Evolutionary conservation across 495 filamentous ascomycete genomes (phyloP), one percentile per base, ranked within the genome.

Genomic region (Lindgomyces ingoldianus): DNA sequence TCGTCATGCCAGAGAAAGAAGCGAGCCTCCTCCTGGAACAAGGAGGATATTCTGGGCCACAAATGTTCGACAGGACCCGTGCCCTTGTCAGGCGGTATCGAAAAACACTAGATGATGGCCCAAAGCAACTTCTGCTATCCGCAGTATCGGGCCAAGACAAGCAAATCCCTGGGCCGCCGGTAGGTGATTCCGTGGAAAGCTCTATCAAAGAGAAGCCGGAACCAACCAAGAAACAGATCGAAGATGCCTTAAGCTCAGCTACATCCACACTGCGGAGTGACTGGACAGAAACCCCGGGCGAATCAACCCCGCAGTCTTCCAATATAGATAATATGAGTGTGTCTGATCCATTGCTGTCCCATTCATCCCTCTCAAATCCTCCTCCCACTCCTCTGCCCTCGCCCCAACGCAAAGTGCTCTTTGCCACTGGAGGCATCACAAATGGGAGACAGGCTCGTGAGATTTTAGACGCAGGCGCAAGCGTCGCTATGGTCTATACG

Each of bases 31-130:
- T 96, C 50, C 78, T 78, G 22, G 92, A 98, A 78, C 83, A 85
- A 9, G 94, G 94, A 0, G 94, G 94, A 0, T 93, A 91, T 70
- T 96, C 91, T 0, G 94, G 94, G 12, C 94, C 93, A 1, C 87
- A 88, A 73, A 81, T 95, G 74, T 94, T 96, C 65, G 84, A 88
- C 39, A 81, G 84, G 60, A 96, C 90, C 1, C 74, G 91, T 41
- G 78, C 80, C 8, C 78, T 98, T 27, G 91, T 97, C 0, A 85
- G 84, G 53, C 80, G 86, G 57, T 98, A 97, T 74, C 83, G 91
- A 30, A 81, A 81, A 46, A 78, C 87, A 70, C 79, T 98, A 4
- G 91, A 96, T 67, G 42, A 74, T 45, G 72, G 72, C 1, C 73
- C 69, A 26, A 74, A 72, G 30, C 71, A 51, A 33, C 25, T 64